These are phyloP conservation scores for Chenopodium suecicum DNA, from an alignment of 148 eudicot species.

Conservation along the genomic window DNA sequence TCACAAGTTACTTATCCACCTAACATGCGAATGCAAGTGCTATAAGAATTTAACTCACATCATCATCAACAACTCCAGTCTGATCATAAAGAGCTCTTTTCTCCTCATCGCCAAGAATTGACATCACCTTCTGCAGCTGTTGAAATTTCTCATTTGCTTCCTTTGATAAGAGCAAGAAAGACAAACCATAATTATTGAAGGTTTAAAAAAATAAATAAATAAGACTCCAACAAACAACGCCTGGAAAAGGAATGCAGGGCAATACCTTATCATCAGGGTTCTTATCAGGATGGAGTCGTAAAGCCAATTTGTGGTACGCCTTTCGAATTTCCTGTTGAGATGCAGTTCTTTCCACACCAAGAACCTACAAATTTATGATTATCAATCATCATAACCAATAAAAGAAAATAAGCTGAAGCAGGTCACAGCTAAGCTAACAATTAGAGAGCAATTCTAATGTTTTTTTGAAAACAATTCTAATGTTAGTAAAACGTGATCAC, in stretches of 20 bases:
- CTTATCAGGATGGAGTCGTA: constrained; percentile 95
- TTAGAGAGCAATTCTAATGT: too few species aligned
- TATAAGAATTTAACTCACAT: constrained; percentile 51
- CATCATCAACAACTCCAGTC: constrained; percentile 95
- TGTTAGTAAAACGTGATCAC: too few species aligned
- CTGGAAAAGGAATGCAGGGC: not conserved
- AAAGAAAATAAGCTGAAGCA: not conserved
- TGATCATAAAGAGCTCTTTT: constrained; percentile 89
- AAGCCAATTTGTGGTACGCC: constrained; percentile 88
- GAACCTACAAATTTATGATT: constrained; percentile 44
- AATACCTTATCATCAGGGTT: constrained; percentile 91
- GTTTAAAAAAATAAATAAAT: not conserved
- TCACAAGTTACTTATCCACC: not conserved
- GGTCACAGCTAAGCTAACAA: not conserved
- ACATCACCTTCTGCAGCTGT: constrained; percentile 92
- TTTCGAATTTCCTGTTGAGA: constrained; percentile 85
- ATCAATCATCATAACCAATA: not conserved
- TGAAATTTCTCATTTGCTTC: constrained; percentile 95
- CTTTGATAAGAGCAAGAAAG: constrained; percentile 30
- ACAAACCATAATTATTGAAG: not conserved
- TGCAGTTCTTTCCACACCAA: constrained; percentile 78
- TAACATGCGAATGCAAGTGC: not conserved
- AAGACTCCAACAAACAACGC: not conserved
- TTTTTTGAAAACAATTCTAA: too few species aligned
- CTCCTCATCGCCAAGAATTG: constrained; percentile 93